Percentiles rank a stretch among this genome's conserved stretches.
These are phyloP conservation scores for Podaxis sp. DNA, from an alignment of 768 basidiomycete genomes.

Conservation along the genomic window DNA sequence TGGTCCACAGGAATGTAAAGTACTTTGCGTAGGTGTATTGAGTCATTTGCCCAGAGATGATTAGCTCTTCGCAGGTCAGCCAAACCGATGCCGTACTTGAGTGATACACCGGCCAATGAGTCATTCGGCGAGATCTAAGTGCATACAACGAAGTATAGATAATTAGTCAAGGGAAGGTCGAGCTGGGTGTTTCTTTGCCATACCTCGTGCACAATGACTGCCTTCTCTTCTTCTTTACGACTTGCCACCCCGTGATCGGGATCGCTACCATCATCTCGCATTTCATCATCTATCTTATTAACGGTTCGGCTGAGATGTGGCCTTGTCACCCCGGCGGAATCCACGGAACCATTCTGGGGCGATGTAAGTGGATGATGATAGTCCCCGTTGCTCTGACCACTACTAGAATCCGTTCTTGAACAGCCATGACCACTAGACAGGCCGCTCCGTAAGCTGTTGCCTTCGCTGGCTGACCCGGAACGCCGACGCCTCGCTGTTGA, in stretches of 20 bases:
- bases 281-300: conserved; percentile 26
- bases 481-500: conserved; percentile 20
- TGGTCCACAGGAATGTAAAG: conserved; percentile 77
- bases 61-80: conserved; percentile 83
- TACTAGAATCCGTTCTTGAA: conserved; percentile 20
- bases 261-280: conserved; percentile 13
- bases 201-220: conserved; percentile 61
- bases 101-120: conserved; percentile 80
- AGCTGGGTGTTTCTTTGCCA: conserved; percentile 12
- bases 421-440: conserved; percentile 16
- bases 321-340: conserved; percentile 29
- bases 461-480: conserved; percentile 16
- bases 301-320: conserved; percentile 36
- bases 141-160: conserved; percentile 1
- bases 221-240: conserved; percentile 33
- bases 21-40: conserved; percentile 80
- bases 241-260: conserved; percentile 13
- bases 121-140: conserved; percentile 66
- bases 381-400: conserved; percentile 4
- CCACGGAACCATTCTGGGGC: conserved; percentile 25
- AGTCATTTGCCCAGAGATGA: conserved; percentile 90
- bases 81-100: conserved; percentile 85
- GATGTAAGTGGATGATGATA: conserved; percentile 16
- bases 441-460: not conserved
- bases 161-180: not conserved